Conservation (phyloP, 495 filamentous ascomycete genomes). For the Aspergillus cavernicola region DNA sequence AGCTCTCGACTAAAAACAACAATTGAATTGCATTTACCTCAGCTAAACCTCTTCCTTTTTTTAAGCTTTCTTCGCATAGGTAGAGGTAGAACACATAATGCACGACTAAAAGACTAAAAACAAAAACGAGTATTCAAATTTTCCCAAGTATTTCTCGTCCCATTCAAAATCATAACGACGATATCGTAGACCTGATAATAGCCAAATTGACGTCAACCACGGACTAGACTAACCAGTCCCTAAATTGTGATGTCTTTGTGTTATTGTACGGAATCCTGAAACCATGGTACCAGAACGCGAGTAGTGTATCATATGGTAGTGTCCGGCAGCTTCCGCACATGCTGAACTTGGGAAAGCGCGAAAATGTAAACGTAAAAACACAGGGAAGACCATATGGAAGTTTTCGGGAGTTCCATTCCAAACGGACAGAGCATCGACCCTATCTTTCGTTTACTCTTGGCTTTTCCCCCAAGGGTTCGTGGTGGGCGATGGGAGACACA, state of each 20-base stretch:
- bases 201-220: conserved; percentile 3
- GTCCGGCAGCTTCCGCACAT: not conserved
- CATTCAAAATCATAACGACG: conserved; percentile 8
- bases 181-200: conserved; percentile 4
- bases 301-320: not conserved
- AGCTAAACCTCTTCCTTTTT: not conserved
- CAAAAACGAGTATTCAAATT: not conserved
- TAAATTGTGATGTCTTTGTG: not conserved
- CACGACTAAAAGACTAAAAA: not conserved
- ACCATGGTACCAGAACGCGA: not conserved
- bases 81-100: not conserved
- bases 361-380: no score
- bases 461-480: conserved; percentile 1
- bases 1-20: not conserved
- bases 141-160: conserved; percentile 4
- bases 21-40: not conserved
- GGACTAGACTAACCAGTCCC: not conserved
- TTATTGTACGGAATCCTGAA: not conserved
- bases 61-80: no score
- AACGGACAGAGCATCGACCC: no score
- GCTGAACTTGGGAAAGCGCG: no score
- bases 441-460: not conserved
- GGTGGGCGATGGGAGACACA: conserved; percentile 12
- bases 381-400: no score
- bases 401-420: not conserved